These are phyloP conservation scores for Limonium bicolor DNA, from an alignment of 148 eudicot species.

Conservation along the genomic window DNA sequence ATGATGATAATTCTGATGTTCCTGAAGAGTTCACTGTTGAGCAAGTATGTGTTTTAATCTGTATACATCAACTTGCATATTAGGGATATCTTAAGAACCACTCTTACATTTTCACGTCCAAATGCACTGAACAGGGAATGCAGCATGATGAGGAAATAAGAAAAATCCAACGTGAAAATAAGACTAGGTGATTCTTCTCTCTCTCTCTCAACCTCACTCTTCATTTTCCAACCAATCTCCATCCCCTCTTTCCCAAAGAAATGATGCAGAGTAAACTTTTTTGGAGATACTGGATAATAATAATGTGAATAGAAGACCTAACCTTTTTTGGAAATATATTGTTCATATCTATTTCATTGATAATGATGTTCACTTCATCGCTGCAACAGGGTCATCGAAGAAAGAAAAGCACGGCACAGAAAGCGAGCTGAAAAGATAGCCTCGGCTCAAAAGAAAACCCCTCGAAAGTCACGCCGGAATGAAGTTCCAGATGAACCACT, in stretches of 20 bases:
- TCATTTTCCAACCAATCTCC: no score
- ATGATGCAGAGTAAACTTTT: no score
- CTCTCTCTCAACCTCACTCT: no score
- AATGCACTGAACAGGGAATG: slow-evolving; percentile 38
- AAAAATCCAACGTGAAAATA: slow-evolving; percentile 37
- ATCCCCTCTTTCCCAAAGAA: background rate
- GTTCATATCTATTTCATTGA: background rate
- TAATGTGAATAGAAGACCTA: background rate
- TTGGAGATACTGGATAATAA: no score
- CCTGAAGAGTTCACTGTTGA: slow-evolving; percentile 66
- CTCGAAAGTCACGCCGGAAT: background rate
- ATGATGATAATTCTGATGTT: slow-evolving; percentile 51
- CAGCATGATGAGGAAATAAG: slow-evolving; percentile 46
- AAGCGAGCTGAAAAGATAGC: slow-evolving; percentile 55
- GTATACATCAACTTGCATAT: background rate
- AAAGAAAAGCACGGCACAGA: slow-evolving; percentile 64
- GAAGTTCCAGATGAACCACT: slow-evolving; percentile 6
- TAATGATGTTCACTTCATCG: background rate
- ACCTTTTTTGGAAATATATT: background rate
- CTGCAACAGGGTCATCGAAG: slow-evolving; percentile 44
- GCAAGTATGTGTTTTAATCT: slow-evolving; percentile 19
- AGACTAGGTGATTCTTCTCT: slow-evolving; percentile 28
- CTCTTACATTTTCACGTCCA: no score
- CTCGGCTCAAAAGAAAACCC: slow-evolving; percentile 22
- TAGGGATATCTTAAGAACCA: background rate